Evolutionary conservation across 495 filamentous ascomycete genomes (phyloP).

Genomic region (Aspergillus panamensis): DNA sequence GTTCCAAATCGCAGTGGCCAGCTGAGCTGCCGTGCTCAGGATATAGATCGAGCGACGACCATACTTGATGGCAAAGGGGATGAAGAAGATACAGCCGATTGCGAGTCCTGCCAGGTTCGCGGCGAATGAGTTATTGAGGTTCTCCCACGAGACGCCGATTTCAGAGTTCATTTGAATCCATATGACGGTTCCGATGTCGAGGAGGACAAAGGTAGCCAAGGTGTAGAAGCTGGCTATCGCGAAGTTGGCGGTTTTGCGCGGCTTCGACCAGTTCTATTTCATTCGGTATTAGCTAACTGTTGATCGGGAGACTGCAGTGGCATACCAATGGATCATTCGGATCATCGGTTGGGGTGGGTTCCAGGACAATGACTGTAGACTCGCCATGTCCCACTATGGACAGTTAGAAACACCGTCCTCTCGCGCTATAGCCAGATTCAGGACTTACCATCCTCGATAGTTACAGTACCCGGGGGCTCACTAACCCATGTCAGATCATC

Average conservation of each 20-base stretch:
- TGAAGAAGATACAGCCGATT: slow-evolving; percentile 40
- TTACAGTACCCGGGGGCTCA: slow-evolving; percentile 5
- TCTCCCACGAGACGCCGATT: slow-evolving; percentile 33
- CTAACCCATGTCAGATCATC: neutral
- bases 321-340: slow-evolving; percentile 6
- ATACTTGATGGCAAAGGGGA: slow-evolving; percentile 46
- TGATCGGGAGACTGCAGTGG: neutral
- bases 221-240: slow-evolving; percentile 10
- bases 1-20: slow-evolving; percentile 38
- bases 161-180: slow-evolving; percentile 41
- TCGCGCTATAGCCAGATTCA: neutral
- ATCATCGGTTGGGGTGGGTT: slow-evolving; percentile 5
- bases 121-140: slow-evolving; percentile 38
- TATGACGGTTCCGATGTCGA: slow-evolving; percentile 38
- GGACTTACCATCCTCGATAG: slow-evolving; percentile 5
- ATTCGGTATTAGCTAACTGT: neutral
- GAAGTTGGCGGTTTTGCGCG: slow-evolving; percentile 1
- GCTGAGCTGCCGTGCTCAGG: slow-evolving; percentile 31
- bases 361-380: slow-evolving; percentile 1
- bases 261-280: slow-evolving; percentile 2
- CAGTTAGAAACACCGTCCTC: neutral
- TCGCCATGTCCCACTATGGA: neutral
- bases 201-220: slow-evolving; percentile 5
- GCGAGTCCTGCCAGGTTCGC: slow-evolving; percentile 36
- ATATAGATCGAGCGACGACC: slow-evolving; percentile 46